phyloP scores from a whole-genome alignment of 2,329 filamentous ascomycete species.

The Keithomyces neogunnii region DNA sequence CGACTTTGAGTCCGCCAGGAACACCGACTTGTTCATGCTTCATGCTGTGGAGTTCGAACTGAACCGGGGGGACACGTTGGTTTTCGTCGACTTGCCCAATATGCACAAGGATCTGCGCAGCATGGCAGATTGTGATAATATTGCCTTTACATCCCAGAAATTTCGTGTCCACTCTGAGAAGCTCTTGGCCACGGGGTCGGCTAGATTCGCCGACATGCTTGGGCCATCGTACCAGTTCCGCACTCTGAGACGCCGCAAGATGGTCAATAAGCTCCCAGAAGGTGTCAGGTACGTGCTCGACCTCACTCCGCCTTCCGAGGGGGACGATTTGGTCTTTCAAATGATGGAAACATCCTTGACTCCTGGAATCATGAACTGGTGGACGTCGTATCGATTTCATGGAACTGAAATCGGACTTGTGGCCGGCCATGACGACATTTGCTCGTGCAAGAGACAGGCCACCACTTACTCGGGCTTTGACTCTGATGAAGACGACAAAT shows the following conservation, averaged over 20 bases:
- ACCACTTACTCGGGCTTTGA: not conserved
- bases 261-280: slow-evolving; percentile 24
- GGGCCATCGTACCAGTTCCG: slow-evolving; percentile 31
- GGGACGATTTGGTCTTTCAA: slow-evolving; percentile 52
- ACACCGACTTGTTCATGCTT: slow-evolving; percentile 18
- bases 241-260: slow-evolving; percentile 26
- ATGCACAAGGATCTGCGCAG: slow-evolving; percentile 10
- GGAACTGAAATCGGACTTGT: slow-evolving; percentile 20
- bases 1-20: slow-evolving; percentile 14
- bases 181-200: slow-evolving; percentile 36
- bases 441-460: slow-evolving; percentile 17
- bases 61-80: slow-evolving; percentile 32
- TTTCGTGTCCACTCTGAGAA: slow-evolving; percentile 38
- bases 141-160: slow-evolving; percentile 22
- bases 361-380: slow-evolving; percentile 47
- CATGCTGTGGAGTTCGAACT: slow-evolving; percentile 19
- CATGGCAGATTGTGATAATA: slow-evolving; percentile 26
- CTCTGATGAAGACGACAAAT: not conserved
- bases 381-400: slow-evolving; percentile 28
- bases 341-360: slow-evolving; percentile 52
- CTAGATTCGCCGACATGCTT: slow-evolving; percentile 38
- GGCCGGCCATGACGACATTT: slow-evolving; percentile 34
- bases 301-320: slow-evolving; percentile 52
- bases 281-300: slow-evolving; percentile 53
- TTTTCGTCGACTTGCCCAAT: slow-evolving; percentile 32